These are phyloP conservation scores for Syzygium aromaticum DNA, from an alignment of 345 rosid species.

Conservation along the genomic window DNA sequence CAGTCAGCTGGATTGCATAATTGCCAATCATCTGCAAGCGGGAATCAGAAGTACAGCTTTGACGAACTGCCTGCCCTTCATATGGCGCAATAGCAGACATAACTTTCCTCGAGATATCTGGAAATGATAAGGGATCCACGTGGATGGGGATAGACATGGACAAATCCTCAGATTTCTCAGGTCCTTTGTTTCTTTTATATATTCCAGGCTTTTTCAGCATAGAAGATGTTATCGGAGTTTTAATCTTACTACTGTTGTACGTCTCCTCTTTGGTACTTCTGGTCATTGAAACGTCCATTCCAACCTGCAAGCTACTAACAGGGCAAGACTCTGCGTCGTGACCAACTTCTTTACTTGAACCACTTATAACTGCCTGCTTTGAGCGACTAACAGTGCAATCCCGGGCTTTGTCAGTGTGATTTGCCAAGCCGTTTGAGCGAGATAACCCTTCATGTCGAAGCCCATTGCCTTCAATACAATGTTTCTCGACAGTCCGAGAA, in stretches of 20 bases:
- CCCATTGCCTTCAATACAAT: slow-evolving; percentile 26
- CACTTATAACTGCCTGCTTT: slow-evolving; percentile 27
- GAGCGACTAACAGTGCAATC: slow-evolving; percentile 34
- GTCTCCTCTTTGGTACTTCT: slow-evolving; percentile 40
- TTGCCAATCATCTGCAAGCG: slow-evolving; percentile 22
- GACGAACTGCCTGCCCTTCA: slow-evolving; percentile 28
- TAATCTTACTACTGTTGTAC: slow-evolving; percentile 48
- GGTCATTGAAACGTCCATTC: slow-evolving; percentile 32
- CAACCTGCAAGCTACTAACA: slow-evolving; percentile 24
- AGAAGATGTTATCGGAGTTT: slow-evolving; percentile 79
- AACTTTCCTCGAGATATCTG: slow-evolving; percentile 25
- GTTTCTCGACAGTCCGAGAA: slow-evolving; percentile 44
- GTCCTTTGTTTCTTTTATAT: slow-evolving; percentile 43
- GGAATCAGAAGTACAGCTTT: slow-evolving; percentile 17
- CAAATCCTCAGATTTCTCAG: slow-evolving; percentile 39
- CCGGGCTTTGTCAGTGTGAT: slow-evolving; percentile 48
- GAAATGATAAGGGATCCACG: slow-evolving; percentile 34
- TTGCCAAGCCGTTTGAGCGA: slow-evolving; percentile 42
- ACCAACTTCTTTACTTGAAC: slow-evolving; percentile 46
- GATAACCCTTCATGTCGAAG: slow-evolving; percentile 41
- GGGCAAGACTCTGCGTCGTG: slow-evolving; percentile 54
- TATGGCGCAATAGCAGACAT: slow-evolving; percentile 28
- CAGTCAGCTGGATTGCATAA: slow-evolving; percentile 30
- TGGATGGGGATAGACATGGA: slow-evolving; percentile 28
- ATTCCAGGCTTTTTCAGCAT: slow-evolving; percentile 68